Evolutionary conservation across 2,329 filamentous ascomycete species (phyloP).

Genomic region (Geosmithia putterillii): DNA sequence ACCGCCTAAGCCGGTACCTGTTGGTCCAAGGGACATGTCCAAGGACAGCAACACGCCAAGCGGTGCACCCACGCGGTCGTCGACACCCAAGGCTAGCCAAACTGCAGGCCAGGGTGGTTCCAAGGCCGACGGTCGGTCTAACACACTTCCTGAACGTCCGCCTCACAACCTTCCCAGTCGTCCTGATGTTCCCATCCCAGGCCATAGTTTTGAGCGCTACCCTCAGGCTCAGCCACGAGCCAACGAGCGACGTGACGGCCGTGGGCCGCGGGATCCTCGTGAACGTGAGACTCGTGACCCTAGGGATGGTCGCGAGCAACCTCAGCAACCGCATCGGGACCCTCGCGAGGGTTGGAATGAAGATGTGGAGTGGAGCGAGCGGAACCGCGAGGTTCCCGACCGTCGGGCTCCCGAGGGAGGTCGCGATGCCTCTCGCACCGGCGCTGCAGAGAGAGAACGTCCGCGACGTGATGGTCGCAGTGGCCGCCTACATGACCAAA

Average conservation of each 20-base stretch:
- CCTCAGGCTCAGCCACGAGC: conserved; percentile 20
- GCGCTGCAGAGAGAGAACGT: conserved; percentile 25
- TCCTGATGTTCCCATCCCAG: conserved; percentile 43
- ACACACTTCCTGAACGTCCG: conserved; percentile 22
- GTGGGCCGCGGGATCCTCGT: conserved; percentile 8
- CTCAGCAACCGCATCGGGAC: conserved; percentile 23
- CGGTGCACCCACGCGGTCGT: conserved; percentile 10
- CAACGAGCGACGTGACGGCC: conserved; percentile 23
- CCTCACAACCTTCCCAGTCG: conserved; percentile 38
- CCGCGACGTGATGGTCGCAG: conserved; percentile 15
- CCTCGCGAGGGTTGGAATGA: conserved; percentile 20
- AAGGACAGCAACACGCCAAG: conserved; percentile 9
- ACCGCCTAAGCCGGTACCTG: conserved; percentile 16
- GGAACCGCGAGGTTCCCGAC: conserved; percentile 3
- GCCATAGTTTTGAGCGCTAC: conserved; percentile 34
- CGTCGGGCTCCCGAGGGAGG: background rate
- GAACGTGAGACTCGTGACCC: conserved; percentile 14
- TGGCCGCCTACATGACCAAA: conserved; percentile 13
- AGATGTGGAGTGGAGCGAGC: conserved; percentile 26
- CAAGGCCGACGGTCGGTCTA: conserved; percentile 16
- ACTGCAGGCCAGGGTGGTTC: conserved; percentile 7
- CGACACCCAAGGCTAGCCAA: conserved; percentile 11
- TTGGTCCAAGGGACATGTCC: conserved; percentile 11
- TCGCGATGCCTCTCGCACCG: conserved; percentile 3
- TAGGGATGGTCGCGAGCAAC: conserved; percentile 11